Conservation (phyloP, 106 monocot genomes). For the Allium cepa region DNA sequence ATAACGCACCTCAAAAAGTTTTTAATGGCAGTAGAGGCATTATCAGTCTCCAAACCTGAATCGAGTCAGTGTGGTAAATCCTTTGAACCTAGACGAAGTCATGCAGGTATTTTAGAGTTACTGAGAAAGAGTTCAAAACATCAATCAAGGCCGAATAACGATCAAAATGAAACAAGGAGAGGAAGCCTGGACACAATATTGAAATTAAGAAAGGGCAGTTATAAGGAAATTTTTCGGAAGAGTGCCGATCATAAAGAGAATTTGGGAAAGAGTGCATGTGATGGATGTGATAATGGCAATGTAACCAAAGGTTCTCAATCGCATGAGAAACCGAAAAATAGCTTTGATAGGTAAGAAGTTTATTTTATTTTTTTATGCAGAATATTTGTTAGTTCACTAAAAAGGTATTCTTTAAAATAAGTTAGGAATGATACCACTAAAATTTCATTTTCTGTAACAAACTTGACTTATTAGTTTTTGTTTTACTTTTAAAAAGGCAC, state of each 20-base stretch:
- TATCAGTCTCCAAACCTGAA: conserved; percentile 5
- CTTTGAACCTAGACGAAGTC: conserved; percentile 25
- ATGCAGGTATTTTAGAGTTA: conserved; percentile 15
- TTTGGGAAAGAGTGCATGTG: conserved; percentile 17
- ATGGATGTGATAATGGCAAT: conserved; percentile 20
- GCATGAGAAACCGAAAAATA: conserved; percentile 22
- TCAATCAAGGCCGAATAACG: conserved; percentile 7
- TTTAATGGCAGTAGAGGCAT: conserved; percentile 43
- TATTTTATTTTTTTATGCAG: background rate
- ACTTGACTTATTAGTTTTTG: too few relatives aligned
- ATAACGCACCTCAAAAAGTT: conserved; percentile 63
- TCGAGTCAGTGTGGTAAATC: conserved; percentile 9
- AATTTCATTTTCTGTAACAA: too few relatives aligned
- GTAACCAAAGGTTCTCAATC: conserved; percentile 11
- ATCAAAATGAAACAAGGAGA: conserved; percentile 10
- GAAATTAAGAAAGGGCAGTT: conserved; percentile 5
- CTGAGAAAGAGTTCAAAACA: conserved; percentile 18
- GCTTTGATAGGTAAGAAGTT: conserved; percentile 31
- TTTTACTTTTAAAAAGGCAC: too few relatives aligned
- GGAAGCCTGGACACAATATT: background rate
- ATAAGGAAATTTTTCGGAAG: conserved; percentile 7
- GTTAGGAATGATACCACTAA: too few relatives aligned
- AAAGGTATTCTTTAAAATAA: too few relatives aligned
- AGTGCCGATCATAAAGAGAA: conserved; percentile 11
- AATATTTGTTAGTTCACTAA: too few relatives aligned